A percentile compares a stretch with the other conserved stretches of the same genome.
Evolutionary conservation across 2,329 filamentous ascomycete genomes (phyloP).

Genomic region (Leptographium galeiforme): DNA sequence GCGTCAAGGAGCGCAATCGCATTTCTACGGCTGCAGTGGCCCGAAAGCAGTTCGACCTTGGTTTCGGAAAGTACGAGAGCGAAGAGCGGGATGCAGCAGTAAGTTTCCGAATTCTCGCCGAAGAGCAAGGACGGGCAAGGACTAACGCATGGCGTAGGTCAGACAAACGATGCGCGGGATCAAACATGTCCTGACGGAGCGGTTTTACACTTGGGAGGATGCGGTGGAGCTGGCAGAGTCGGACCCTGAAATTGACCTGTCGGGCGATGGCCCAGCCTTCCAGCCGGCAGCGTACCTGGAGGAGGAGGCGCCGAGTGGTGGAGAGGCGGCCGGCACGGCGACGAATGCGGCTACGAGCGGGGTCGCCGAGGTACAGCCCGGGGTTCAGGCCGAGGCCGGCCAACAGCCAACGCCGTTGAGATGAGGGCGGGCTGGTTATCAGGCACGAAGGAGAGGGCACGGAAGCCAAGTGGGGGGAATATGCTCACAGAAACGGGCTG

Average conservation of each 20-base stretch:
- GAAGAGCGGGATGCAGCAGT: slow-evolving; percentile 52
- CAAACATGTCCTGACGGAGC: slow-evolving; percentile 73
- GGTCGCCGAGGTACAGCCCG: slow-evolving; percentile 12
- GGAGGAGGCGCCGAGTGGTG: slow-evolving; percentile 12
- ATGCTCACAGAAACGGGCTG: background rate
- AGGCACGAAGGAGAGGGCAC: background rate
- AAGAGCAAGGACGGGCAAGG: background rate
- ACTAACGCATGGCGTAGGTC: slow-evolving; percentile 39
- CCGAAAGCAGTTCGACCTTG: slow-evolving; percentile 50
- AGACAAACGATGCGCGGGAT: slow-evolving; percentile 67
- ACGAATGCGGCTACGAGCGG: too few relatives aligned
- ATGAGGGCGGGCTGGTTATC: slow-evolving; percentile 2
- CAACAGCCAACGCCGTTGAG: background rate
- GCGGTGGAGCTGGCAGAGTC: slow-evolving; percentile 50
- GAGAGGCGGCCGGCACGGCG: slow-evolving; percentile 19
- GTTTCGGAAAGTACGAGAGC: slow-evolving; percentile 61
- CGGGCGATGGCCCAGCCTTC: slow-evolving; percentile 34
- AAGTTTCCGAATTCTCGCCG: slow-evolving; percentile 20
- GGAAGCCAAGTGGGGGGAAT: background rate
- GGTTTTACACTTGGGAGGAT: slow-evolving; percentile 79
- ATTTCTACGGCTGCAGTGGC: slow-evolving; percentile 67
- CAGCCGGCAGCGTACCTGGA: slow-evolving; percentile 27
- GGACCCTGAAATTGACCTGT: slow-evolving; percentile 55
- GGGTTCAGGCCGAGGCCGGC: slow-evolving; percentile 1
- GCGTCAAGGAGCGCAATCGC: slow-evolving; percentile 79